Evolutionary conservation across 768 basidiomycete genomes (phyloP).

Genomic region (Hydnomerulius pinastri): DNA sequence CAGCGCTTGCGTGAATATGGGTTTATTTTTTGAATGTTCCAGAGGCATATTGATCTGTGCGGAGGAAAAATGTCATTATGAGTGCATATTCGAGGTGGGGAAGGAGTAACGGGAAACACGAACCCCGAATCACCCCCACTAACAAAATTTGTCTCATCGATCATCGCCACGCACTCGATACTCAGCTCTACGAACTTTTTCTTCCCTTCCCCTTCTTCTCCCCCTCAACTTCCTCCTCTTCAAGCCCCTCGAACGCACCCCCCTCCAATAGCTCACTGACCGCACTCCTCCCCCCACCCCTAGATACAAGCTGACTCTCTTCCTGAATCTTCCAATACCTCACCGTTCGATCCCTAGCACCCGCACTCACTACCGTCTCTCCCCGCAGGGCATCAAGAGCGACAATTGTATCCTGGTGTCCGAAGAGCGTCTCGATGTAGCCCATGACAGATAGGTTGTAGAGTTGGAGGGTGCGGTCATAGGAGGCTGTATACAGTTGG

Average conservation of each 20-base stretch:
- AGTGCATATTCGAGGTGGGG: background rate
- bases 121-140: no score
- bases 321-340: slow-evolving; percentile 94
- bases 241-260: no score
- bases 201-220: no score
- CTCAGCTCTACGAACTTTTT: slow-evolving; percentile 87
- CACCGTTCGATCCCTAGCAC: slow-evolving; percentile 82
- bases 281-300: no score
- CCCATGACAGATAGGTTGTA: slow-evolving; percentile 80
- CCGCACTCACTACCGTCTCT: slow-evolving; percentile 81
- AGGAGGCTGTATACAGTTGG: slow-evolving; percentile 65
- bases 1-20: slow-evolving; percentile 76
- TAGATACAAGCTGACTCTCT: slow-evolving; percentile 87
- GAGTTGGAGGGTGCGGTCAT: slow-evolving; percentile 84
- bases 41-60: slow-evolving; percentile 77
- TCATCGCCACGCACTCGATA: slow-evolving; percentile 86
- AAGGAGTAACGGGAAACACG: slow-evolving; percentile 39
- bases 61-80: background rate
- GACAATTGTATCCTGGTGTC: slow-evolving; percentile 85
- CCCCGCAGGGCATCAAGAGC: slow-evolving; percentile 73
- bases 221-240: no score
- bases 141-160: slow-evolving; percentile 91
- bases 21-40: slow-evolving; percentile 94
- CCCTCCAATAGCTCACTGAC: no score
- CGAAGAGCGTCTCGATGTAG: slow-evolving; percentile 91